phyloP scores from a whole-genome alignment of 306 rosid species.

The Rubus parviflorus region DNA sequence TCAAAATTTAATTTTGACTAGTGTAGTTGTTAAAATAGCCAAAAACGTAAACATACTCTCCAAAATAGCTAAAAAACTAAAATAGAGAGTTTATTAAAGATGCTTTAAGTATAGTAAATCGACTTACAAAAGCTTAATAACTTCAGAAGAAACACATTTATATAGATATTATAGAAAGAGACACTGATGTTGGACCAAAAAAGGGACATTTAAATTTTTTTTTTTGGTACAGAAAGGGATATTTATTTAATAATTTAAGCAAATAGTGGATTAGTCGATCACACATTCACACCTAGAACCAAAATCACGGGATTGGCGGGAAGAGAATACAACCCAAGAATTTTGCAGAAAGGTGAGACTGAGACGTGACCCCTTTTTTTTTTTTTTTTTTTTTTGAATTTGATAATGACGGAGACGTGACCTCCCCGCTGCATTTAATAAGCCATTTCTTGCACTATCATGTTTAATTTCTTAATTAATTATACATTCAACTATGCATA shows the following conservation, averaged over 20 bases:
- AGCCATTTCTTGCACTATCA: neutral
- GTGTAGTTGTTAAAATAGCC: too few relatives aligned
- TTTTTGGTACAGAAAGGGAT: too few relatives aligned
- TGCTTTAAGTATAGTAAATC: too few relatives aligned
- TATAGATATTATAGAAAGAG: too few relatives aligned
- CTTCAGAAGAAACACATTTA: too few relatives aligned
- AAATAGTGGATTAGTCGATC: neutral
- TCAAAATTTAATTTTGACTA: too few relatives aligned
- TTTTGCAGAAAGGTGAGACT: neutral
- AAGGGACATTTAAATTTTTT: too few relatives aligned
- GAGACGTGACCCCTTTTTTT: neutral
- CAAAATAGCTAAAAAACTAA: neutral
- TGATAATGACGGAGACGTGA: neutral
- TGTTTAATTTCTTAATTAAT: neutral
- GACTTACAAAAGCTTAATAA: too few relatives aligned
- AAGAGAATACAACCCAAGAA: neutral
- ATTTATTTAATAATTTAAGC: too few relatives aligned
- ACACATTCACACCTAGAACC: neutral
- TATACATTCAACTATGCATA: too few relatives aligned
- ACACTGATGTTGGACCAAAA: too few relatives aligned
- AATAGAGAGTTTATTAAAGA: neutral
- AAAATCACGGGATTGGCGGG: constrained; percentile 23
- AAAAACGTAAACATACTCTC: too few relatives aligned
- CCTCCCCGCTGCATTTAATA: neutral
- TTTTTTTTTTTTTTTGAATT: neutral